Evolutionary conservation across 176 grass and related monocot genomes (phyloP).

Genomic region (Avena eriantha): DNA sequence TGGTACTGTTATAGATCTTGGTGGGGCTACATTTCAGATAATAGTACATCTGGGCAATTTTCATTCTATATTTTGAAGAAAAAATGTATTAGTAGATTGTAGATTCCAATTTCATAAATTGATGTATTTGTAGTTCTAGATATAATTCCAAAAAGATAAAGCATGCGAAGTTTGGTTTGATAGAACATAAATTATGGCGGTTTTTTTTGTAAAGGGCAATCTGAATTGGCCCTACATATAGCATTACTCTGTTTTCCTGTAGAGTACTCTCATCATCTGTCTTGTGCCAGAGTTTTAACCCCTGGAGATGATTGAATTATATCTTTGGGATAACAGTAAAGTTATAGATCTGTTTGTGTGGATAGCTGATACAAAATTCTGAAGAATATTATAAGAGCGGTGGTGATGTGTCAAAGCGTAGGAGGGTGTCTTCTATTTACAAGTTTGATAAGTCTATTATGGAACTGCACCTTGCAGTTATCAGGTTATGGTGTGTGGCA

Average conservation of each 20-base stretch:
- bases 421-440: not conserved
- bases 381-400: not conserved
- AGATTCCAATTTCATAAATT: too few relatives aligned
- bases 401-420: not conserved
- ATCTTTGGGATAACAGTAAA: not conserved
- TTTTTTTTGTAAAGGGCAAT: too few relatives aligned
- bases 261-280: not conserved
- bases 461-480: not conserved
- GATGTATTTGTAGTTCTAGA: too few relatives aligned
- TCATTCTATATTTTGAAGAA: too few relatives aligned
- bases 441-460: not conserved
- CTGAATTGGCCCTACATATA: not conserved
- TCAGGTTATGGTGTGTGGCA: not conserved
- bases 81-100: too few relatives aligned
- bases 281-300: not conserved
- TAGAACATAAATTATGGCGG: too few relatives aligned
- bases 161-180: too few relatives aligned
- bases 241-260: not conserved
- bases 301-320: not conserved
- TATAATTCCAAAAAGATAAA: too few relatives aligned
- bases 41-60: too few relatives aligned
- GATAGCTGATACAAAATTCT: not conserved
- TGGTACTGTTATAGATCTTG: rapidly evolving
- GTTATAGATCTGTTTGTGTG: not conserved
- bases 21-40: too few relatives aligned